Evolutionary conservation across 108 stramenopile species (phyloP).

Genomic region (Skeletonema grethae): DNA sequence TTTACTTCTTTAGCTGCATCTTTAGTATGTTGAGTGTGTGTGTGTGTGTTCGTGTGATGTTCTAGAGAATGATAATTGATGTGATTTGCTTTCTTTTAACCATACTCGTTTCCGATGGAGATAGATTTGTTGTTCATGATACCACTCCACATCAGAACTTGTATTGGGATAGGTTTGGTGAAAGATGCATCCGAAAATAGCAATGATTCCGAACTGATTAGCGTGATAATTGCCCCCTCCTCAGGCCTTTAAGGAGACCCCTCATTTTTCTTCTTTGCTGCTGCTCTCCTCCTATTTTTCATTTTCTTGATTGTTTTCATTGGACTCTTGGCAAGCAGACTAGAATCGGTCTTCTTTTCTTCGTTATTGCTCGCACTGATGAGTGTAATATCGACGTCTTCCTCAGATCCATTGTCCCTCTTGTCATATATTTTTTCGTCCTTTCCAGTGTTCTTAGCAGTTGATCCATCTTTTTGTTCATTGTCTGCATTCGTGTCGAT

Average conservation of each 20-base stretch:
- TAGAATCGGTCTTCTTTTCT: neutral
- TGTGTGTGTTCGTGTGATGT: neutral
- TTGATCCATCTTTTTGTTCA: neutral
- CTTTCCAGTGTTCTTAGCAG: neutral
- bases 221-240: neutral
- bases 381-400: neutral
- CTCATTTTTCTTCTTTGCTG: neutral
- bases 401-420: neutral
- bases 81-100: neutral
- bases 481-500: neutral
- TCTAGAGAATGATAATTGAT: neutral
- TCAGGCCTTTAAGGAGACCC: neutral
- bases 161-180: too few relatives aligned
- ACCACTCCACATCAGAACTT: neutral
- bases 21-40: neutral
- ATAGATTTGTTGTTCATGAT: neutral
- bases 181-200: neutral
- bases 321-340: neutral
- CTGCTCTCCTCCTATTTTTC: neutral
- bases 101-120: neutral
- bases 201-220: neutral
- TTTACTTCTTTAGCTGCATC: conserved; percentile 1
- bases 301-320: neutral
- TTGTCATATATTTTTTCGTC: too few relatives aligned
- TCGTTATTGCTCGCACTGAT: neutral